These are phyloP conservation scores for Solanum bulbocastanum DNA, from an alignment of 257 asterid genomes.

Conservation along the genomic window DNA sequence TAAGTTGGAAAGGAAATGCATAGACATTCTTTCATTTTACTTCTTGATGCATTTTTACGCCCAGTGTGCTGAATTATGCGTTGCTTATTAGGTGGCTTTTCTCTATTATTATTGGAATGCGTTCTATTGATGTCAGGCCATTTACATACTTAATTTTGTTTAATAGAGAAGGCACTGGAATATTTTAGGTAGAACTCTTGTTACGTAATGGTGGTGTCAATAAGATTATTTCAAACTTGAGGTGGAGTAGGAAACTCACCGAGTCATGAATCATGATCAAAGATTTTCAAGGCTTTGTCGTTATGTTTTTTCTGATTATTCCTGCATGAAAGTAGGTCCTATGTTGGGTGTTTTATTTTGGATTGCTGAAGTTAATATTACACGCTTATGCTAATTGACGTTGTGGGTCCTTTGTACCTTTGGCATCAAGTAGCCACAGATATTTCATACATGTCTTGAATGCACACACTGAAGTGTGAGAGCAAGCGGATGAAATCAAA, in stretches of 20 bases:
- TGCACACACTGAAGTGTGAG: neutral
- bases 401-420: neutral
- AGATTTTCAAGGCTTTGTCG: neutral
- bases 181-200: neutral
- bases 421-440: neutral
- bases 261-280: neutral
- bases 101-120: neutral
- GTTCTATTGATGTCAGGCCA: neutral
- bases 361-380: neutral
- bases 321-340: neutral
- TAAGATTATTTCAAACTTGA: neutral
- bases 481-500: neutral
- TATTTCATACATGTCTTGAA: neutral
- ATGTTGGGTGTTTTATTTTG: neutral
- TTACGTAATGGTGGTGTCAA: neutral
- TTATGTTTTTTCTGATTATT: neutral
- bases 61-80: neutral
- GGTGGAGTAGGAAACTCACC: neutral
- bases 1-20: slow-evolving; percentile 24
- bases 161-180: neutral
- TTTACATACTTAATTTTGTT: neutral
- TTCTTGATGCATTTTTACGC: neutral
- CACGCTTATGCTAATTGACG: neutral
- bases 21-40: neutral
- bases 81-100: neutral